These are phyloP conservation scores for Neotropicomus parvogracilis DNA, from an alignment of 1,284 basidiomycete genomes.

Conservation along the genomic window DNA sequence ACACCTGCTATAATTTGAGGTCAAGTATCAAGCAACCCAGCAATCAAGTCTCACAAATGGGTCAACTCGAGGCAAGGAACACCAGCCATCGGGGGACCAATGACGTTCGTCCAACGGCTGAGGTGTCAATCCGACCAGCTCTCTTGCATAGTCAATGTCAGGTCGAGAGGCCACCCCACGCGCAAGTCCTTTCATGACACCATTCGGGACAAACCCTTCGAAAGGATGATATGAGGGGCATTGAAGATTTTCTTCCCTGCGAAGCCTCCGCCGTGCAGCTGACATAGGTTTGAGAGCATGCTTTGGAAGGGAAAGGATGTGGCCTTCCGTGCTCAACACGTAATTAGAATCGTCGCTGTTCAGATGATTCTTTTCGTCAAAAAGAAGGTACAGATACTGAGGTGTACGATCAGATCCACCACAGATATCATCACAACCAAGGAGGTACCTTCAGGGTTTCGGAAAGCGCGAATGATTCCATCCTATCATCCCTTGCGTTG, in stretches of 20 bases:
- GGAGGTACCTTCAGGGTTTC: conserved; percentile 78
- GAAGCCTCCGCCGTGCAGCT: conserved; percentile 54
- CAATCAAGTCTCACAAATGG: conserved; percentile 55
- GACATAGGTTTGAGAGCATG: conserved; percentile 55
- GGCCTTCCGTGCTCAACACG: conserved; percentile 92
- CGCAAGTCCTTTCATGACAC: conserved; percentile 42
- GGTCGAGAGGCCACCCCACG: conserved; percentile 67
- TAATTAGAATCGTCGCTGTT: conserved; percentile 75
- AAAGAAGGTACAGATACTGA: conserved; percentile 88
- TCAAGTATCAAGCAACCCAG: conserved; percentile 6
- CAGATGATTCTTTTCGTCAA: conserved; percentile 79
- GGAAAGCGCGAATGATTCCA: conserved; percentile 90
- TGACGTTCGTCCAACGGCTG: conserved; percentile 48
- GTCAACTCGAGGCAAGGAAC: conserved; percentile 65
- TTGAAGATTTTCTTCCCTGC: conserved; percentile 62
- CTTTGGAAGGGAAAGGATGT: conserved; percentile 69
- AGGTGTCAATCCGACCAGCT: conserved; percentile 54
- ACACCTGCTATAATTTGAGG: conserved; percentile 45
- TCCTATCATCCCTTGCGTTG: conserved; percentile 81
- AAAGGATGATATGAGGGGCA: conserved; percentile 68
- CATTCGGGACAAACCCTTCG: conserved; percentile 33
- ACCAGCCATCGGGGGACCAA: conserved; percentile 72
- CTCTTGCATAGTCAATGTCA: conserved; percentile 76
- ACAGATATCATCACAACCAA: not conserved
- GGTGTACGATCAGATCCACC: conserved; percentile 7